A percentile compares a stretch with the other conserved stretches of the same genome.
phyloP scores from a whole-genome alignment of 2,329 filamentous ascomycete genomes.

The Drechslera avenae region DNA sequence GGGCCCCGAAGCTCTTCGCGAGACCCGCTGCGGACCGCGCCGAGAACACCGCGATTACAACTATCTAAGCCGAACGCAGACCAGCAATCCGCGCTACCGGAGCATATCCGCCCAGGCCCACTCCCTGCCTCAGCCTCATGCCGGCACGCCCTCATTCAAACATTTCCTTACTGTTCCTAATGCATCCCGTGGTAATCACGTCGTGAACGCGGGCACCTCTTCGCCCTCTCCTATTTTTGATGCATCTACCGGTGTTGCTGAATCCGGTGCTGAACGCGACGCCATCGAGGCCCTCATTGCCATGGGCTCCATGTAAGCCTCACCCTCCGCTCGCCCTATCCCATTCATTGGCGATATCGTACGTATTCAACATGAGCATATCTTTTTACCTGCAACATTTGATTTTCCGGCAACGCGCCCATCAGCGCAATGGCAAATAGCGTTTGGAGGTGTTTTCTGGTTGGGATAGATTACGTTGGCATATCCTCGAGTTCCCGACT shows the following conservation, averaged over 20 bases:
- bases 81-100: slow-evolving; percentile 35
- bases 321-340: background rate
- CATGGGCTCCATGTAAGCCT: slow-evolving; percentile 68
- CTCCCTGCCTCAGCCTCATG: slow-evolving; percentile 21
- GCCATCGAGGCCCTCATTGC: slow-evolving; percentile 80
- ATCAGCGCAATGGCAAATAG: background rate
- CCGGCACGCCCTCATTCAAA: slow-evolving; percentile 34
- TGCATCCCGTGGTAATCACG: slow-evolving; percentile 40
- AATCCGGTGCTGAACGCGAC: slow-evolving; percentile 68
- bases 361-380: slow-evolving; percentile 11
- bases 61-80: slow-evolving; percentile 45
- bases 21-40: slow-evolving; percentile 49
- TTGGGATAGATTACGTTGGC: slow-evolving; percentile 26
- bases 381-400: slow-evolving; percentile 2
- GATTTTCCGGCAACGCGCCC: background rate
- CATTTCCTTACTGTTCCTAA: slow-evolving; percentile 33
- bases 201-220: slow-evolving; percentile 30
- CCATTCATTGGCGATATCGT: slow-evolving; percentile 4
- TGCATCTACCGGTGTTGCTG: slow-evolving; percentile 37
- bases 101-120: slow-evolving; percentile 36
- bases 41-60: slow-evolving; percentile 47
- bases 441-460: slow-evolving; percentile 9
- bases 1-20: slow-evolving; percentile 82
- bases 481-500: slow-evolving; percentile 23
- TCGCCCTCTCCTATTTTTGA: slow-evolving; percentile 26